Evolutionary conservation across 2,329 filamentous ascomycete species (phyloP), one percentile per base, ranked within the genome.

Genomic region (Aspergillus pseudotamarii): DNA sequence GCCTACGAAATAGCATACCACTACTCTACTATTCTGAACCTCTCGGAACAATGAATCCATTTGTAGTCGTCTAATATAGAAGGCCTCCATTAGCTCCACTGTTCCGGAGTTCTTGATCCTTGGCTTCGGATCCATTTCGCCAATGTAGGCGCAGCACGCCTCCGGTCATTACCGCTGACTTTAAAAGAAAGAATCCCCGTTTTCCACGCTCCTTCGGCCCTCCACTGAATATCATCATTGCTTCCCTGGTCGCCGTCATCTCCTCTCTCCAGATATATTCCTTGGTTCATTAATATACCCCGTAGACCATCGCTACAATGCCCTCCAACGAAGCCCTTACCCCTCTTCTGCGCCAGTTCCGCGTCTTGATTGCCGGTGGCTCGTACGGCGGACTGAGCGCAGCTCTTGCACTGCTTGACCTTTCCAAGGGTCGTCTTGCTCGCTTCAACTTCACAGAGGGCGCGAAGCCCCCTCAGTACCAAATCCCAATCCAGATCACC

Each of bases 321-420:
- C 71, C 70, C 32, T 73, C 72, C 50, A 72, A 72, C 23, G 71
- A 72, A 60, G 68, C 65, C 32, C 61, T 72, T 43, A 59, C 65
- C 46, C 58, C 70, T 21, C 60, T 64, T 38, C 58, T 67, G 28
- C 71, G 66, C 30, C 64, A 69, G 38, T 74, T 85, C 74, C 84
- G 81, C 68, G 82, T 93, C 12, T 82, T 93, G 43, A 81, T 93
- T 60, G 84, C 89, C 36, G 91, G 91, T 43, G 90, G 89, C 66
- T 89, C 88, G 45, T 93, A 93, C 70, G 86, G 84, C n/a, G 91
- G 91, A 38, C 82, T 93, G 6, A 85, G 88, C 14, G 84, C 86
- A 1, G 85, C 87, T 6, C 78, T 91, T 68, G 90, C 91, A 72
- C 82, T 94, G 8, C 78, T 90, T 23, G 89, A 92, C 72, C 81